Conservation (phyloP, 345 rosid species). For the Mallotus nudiflorus region DNA sequence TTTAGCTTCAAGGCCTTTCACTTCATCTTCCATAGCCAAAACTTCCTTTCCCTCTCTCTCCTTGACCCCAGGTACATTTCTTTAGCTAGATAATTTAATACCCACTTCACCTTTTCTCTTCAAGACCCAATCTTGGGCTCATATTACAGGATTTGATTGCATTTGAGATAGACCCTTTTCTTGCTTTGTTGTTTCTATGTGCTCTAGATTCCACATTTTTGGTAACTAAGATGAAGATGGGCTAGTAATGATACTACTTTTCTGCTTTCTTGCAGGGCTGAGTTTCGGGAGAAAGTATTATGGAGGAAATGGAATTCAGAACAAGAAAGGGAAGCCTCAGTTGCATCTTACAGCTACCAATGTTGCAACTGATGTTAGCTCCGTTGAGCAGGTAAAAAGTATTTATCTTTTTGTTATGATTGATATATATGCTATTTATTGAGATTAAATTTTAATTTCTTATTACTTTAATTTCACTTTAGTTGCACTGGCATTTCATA, state of each 20-base stretch:
- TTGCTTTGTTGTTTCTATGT: neutral
- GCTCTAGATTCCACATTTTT: too few relatives aligned
- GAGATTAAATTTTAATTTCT: neutral
- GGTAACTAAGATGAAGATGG: neutral
- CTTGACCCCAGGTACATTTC: slow-evolving; percentile 38
- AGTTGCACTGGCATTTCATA: too few relatives aligned
- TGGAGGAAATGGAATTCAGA: slow-evolving; percentile 49
- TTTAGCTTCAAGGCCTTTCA: slow-evolving; percentile 53
- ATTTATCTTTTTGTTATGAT: neutral
- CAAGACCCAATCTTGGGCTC: neutral
- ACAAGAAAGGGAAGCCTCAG: slow-evolving; percentile 54
- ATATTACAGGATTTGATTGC: neutral
- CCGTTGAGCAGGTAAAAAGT: slow-evolving; percentile 61
- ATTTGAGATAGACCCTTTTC: slow-evolving; percentile 18
- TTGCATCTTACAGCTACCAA: slow-evolving; percentile 56
- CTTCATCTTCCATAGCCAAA: slow-evolving; percentile 42
- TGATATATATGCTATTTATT: neutral
- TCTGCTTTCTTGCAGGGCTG: slow-evolving; percentile 43
- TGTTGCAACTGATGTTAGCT: slow-evolving; percentile 75
- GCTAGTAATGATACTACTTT: neutral
- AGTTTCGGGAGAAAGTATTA: slow-evolving; percentile 40
- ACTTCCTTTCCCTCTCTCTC: slow-evolving; percentile 40
- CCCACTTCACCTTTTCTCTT: slow-evolving; percentile 1
- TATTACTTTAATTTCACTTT: neutral
- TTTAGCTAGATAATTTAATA: neutral